Evolutionary conservation across 257 asterid species (phyloP).

Genomic region (Euphrasia confusa): DNA sequence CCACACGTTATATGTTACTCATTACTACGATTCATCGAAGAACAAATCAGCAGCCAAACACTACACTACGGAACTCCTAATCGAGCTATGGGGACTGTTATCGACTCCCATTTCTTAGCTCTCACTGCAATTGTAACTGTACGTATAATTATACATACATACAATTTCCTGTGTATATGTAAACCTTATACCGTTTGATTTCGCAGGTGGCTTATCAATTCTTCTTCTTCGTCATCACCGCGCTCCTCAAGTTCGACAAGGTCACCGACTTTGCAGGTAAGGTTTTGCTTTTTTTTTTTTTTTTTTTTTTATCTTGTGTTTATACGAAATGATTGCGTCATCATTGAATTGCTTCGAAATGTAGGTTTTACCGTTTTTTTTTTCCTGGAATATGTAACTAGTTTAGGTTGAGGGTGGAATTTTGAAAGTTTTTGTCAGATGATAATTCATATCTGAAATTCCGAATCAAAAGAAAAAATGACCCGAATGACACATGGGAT

Average conservation of each 20-base stretch:
- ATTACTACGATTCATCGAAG: no score
- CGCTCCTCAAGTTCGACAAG: conserved; percentile 81
- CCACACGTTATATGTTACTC: neutral
- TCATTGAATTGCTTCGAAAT: neutral
- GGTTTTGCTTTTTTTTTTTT: conserved; percentile 25
- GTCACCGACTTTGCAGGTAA: conserved; percentile 98
- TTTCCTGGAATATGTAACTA: neutral
- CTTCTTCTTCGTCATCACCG: conserved; percentile 74
- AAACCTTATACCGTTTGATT: conserved; percentile 12
- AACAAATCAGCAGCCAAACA: no score
- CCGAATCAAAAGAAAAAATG: neutral
- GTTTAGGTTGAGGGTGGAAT: neutral
- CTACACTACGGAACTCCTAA: neutral
- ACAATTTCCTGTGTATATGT: neutral
- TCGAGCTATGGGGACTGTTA: conserved; percentile 36
- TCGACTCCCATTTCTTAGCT: conserved; percentile 84
- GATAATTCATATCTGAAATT: neutral
- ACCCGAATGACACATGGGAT: neutral
- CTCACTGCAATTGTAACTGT: conserved; percentile 94
- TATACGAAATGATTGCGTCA: conserved; percentile 13
- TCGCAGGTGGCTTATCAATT: conserved; percentile 88
- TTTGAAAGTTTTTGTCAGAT: no score
- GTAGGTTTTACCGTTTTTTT: neutral
- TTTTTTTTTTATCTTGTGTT: conserved; percentile 7
- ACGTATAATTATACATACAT: conserved; percentile 14